These are phyloP conservation scores for Protomyces inouyei DNA, from an alignment of 1,139 yeast species.

Conservation along the genomic window DNA sequence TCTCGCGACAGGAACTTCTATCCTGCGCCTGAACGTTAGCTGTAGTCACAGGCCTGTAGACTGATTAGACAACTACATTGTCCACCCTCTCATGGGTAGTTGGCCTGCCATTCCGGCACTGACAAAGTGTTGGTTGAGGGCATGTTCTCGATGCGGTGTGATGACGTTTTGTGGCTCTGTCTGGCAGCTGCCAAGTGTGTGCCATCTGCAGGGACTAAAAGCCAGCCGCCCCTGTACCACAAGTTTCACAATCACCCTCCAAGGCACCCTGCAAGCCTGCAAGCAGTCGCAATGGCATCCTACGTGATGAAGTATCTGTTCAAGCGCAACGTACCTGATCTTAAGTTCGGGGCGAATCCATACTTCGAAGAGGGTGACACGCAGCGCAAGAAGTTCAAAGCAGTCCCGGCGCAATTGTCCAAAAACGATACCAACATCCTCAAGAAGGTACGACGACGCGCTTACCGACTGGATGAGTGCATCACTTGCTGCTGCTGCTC, in stretches of 20 bases:
- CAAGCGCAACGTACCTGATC: conserved; percentile 24
- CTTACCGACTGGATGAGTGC: conserved; percentile 25
- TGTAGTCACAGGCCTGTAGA: no score
- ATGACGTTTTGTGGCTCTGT: no score
- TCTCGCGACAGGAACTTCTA: not conserved
- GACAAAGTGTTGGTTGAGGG: no score
- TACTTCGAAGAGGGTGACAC: conserved; percentile 22
- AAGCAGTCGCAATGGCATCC: conserved; percentile 2
- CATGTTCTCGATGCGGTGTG: no score
- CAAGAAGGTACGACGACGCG: conserved; percentile 26
- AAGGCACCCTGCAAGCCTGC: not conserved
- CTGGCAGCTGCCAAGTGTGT: no score
- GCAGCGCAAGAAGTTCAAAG: conserved; percentile 25
- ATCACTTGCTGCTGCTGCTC: conserved; percentile 23
- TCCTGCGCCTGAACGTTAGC: no score
- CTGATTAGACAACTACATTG: no score
- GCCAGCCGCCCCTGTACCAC: no score
- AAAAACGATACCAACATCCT: conserved; percentile 29
- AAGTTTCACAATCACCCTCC: no score
- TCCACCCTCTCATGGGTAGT: no score
- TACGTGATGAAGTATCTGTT: conserved; percentile 21
- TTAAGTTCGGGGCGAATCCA: conserved; percentile 14
- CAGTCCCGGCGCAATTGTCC: conserved; percentile 27
- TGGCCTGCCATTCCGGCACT: no score
- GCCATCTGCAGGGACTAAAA: no score